Evolutionary conservation across 2,329 filamentous ascomycete genomes (phyloP), one percentile per base, ranked within the genome.

Genomic region (Cercospora sp.): DNA sequence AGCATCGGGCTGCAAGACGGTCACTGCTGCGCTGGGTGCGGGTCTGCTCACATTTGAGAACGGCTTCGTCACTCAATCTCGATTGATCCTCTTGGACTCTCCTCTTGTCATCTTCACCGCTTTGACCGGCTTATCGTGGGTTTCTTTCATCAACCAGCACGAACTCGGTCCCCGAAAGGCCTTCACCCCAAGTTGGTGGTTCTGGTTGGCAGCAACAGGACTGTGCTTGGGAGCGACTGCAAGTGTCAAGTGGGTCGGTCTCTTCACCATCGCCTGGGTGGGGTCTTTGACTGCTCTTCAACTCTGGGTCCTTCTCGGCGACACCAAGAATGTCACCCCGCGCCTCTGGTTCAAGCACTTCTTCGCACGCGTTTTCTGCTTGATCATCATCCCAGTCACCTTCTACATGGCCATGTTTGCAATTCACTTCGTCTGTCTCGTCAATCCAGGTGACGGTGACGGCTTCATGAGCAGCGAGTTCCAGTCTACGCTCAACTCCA

Each of bases 401-500:
- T 97, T 99, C 82, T 99, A 99, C 84, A 90, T 97, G 85, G 90
- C 88, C 77, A 97, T 98, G 92, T 99, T 99, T 77, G 94, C 88
- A 63, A 96, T 99, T 76, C 95, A 99, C 84, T 99, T 99, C 82
- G 74, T 94, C 74, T 96, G 92, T 84, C 87, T 99, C 51, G 88
- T 90, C 69, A 99, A 99, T 82, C 95, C 95, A 30, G 95, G 95
- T 69, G 95, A 99, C 63, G 95, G 95, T 65, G 95, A 99, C 80
- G 95, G 95, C 65, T 99, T 99, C 85, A 99, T 99, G 95, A 97
- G 94, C 78, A 97, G 94, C 65, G 95, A 99, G 79, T 99, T 99
- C 85, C 95, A 99, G 83, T 91, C 95, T 34, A 98, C 95, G 2
- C 85, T 99, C 73, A 99, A 98, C 83, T 94, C 89, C 76, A 99